Evolutionary conservation across 371 early-diverging fungal genomes (phyloP).

Genomic region (Capillidium rhysosporum): DNA sequence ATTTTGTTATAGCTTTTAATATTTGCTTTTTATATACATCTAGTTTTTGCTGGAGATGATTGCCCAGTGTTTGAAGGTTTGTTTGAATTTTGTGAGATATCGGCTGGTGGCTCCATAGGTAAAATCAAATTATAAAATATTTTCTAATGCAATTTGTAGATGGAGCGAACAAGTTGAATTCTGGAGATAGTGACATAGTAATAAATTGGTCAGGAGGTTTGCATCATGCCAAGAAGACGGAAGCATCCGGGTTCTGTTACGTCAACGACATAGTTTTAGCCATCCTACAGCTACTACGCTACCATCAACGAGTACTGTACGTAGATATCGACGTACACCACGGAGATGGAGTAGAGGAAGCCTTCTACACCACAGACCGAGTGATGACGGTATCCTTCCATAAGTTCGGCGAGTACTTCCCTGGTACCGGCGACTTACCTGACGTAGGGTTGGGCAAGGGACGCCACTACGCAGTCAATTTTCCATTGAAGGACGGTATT

Average conservation of each 20-base stretch:
- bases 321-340: constrained; percentile 99
- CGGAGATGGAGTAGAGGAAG: constrained; percentile 99
- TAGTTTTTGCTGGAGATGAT: constrained; percentile 59
- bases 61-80: constrained; percentile 97
- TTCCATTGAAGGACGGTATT: constrained; percentile 95
- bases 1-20: background rate
- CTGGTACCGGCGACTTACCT: constrained; percentile 85
- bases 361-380: constrained; percentile 97
- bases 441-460: constrained; percentile 81
- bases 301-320: constrained; percentile 92
- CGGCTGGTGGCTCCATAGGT: constrained; percentile 89
- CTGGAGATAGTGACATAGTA: constrained; percentile 80
- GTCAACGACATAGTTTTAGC: constrained; percentile 98
- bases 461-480: constrained; percentile 86
- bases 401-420: constrained; percentile 98
- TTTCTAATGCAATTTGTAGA: constrained; percentile 26
- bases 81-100: constrained; percentile 85
- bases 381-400: constrained; percentile 99
- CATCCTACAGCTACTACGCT: constrained; percentile 86
- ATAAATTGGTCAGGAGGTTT: constrained; percentile 99
- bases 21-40: background rate
- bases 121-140: constrained; percentile 8
- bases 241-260: constrained; percentile 98
- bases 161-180: constrained; percentile 80
- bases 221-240: constrained; percentile 95